These are phyloP conservation scores for Cairneyella variabilis DNA, from an alignment of 495 filamentous ascomycete genomes.

Conservation along the genomic window DNA sequence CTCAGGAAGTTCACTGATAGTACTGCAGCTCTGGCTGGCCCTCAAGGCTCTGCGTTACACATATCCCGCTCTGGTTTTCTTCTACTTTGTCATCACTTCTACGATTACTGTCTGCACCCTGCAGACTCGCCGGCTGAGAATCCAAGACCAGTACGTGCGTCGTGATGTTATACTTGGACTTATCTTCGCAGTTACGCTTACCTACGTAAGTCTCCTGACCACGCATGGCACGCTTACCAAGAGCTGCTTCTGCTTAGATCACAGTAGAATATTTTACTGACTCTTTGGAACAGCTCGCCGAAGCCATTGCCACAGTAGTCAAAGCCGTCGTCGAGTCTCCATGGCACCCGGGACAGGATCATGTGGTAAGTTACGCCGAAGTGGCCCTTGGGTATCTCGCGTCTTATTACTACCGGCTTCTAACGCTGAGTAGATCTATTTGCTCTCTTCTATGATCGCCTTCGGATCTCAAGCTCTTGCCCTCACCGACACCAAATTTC, in stretches of 20 bases:
- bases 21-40: constrained; percentile 9
- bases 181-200: constrained; percentile 41
- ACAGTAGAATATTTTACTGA: no score
- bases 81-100: constrained; percentile 51
- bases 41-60: constrained; percentile 43
- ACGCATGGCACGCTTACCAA: no score
- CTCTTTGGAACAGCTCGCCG: constrained; percentile 30
- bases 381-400: background rate
- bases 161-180: constrained; percentile 43
- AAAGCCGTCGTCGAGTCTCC: constrained; percentile 33
- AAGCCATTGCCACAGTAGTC: constrained; percentile 40
- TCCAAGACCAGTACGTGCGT: constrained; percentile 35
- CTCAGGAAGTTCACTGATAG: constrained; percentile 2
- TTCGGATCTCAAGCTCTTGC: constrained; percentile 51
- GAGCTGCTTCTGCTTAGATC: no score
- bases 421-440: constrained; percentile 44
- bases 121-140: constrained; percentile 39
- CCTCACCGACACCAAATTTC: constrained; percentile 41
- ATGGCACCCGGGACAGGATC: constrained; percentile 44
- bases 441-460: constrained; percentile 50
- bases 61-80: constrained; percentile 50
- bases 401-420: no score
- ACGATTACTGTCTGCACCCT: constrained; percentile 51
- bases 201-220: constrained; percentile 36
- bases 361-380: constrained; percentile 32